Conservation (phyloP, 768 basidiomycete genomes). For the Phallus indusiatus region DNA sequence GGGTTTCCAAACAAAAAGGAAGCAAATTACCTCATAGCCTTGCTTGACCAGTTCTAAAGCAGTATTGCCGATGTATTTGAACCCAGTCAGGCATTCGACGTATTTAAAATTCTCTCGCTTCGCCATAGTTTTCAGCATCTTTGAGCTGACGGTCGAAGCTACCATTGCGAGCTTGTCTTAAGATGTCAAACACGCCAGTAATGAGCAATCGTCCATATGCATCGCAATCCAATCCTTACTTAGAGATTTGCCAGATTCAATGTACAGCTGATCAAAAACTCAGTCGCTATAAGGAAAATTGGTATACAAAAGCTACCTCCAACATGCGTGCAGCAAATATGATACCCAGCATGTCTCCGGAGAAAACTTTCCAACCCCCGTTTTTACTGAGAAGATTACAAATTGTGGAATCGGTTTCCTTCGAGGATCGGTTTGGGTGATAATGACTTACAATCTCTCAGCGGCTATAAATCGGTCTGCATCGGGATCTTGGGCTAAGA, state of each 20-base stretch:
- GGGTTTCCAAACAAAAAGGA: not conserved
- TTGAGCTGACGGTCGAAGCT: slow-evolving; percentile 84
- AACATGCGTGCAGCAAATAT: slow-evolving; percentile 37
- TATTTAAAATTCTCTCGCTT: slow-evolving; percentile 71
- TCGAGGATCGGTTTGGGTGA: not conserved
- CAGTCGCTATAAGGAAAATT: not conserved
- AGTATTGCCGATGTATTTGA: slow-evolving; percentile 86
- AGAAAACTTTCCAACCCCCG: slow-evolving; percentile 62
- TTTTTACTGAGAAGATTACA: slow-evolving; percentile 23
- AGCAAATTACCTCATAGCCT: slow-evolving; percentile 49
- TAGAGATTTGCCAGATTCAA: slow-evolving; percentile 33
- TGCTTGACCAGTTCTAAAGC: slow-evolving; percentile 52
- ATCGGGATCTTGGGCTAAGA: slow-evolving; percentile 87
- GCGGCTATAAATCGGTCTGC: slow-evolving; percentile 76
- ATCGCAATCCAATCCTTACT: slow-evolving; percentile 20
- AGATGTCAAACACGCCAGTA: slow-evolving; percentile 11
- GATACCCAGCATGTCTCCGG: slow-evolving; percentile 75
- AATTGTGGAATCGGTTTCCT: not conserved
- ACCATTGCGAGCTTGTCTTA: slow-evolving; percentile 69
- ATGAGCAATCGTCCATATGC: not conserved
- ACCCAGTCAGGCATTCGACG: slow-evolving; percentile 80
- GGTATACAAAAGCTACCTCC: slow-evolving; percentile 11
- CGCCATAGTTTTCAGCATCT: slow-evolving; percentile 79
- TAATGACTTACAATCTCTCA: slow-evolving; percentile 43
- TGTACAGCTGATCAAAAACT: slow-evolving; percentile 22